These are phyloP conservation scores for Hirsutella rhossiliensis DNA, from an alignment of 2,329 filamentous ascomycete species.

Conservation along the genomic window DNA sequence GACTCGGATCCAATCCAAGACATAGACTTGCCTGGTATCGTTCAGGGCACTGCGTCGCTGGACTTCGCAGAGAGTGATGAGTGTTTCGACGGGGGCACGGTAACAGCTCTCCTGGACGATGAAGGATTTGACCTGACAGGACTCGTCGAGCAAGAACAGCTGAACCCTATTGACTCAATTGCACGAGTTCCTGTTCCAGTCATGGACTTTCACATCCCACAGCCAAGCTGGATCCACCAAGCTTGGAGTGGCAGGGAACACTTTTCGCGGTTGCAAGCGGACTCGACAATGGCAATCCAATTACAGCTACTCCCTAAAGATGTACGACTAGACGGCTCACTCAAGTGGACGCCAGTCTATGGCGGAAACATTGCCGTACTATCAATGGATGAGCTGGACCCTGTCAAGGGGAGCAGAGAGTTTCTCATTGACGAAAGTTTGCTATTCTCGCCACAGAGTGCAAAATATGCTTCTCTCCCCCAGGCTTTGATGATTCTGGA, in stretches of 20 bases:
- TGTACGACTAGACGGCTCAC: slow-evolving; percentile 5
- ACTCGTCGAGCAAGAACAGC: slow-evolving; percentile 15
- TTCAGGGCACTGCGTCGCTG: neutral
- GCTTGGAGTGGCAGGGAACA: slow-evolving; percentile 11
- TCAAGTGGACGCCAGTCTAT: slow-evolving; percentile 14
- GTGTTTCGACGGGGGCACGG: slow-evolving; percentile 11
- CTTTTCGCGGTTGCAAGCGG: slow-evolving; percentile 11
- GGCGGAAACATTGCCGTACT: slow-evolving; percentile 1
- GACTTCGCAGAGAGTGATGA: neutral
- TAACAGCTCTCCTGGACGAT: slow-evolving; percentile 10
- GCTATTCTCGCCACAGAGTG: slow-evolving; percentile 6
- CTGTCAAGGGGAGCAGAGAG: slow-evolving; percentile 1
- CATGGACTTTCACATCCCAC: slow-evolving; percentile 13
- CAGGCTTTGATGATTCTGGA: slow-evolving; percentile 5
- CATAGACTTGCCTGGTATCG: neutral
- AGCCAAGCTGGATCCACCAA: slow-evolving; percentile 11
- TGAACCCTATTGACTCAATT: slow-evolving; percentile 12
- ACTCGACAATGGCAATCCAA: neutral
- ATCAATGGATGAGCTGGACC: slow-evolving; percentile 7
- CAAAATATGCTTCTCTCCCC: slow-evolving; percentile 4
- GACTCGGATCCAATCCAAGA: slow-evolving; percentile 5
- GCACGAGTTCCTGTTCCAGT: slow-evolving; percentile 16
- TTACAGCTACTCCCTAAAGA: slow-evolving; percentile 1
- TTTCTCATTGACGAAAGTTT: slow-evolving; percentile 5
- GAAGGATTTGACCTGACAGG: slow-evolving; percentile 4